These are phyloP conservation scores for Yamadazyma phyllophila DNA, from an alignment of 805 yeast genomes.

Conservation along the genomic window DNA sequence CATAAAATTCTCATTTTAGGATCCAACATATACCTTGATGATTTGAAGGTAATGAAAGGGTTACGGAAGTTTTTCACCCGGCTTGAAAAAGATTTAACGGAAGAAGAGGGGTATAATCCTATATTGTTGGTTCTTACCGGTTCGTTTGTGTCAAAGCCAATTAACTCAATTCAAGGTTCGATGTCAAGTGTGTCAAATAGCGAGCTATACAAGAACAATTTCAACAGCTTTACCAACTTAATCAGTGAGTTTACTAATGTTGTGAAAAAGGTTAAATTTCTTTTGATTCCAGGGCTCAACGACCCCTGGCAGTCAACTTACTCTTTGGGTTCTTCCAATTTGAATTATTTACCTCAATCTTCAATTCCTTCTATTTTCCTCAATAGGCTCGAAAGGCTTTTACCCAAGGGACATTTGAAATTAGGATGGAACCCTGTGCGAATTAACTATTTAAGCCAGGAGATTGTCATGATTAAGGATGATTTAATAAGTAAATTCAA, in stretches of 20 bases:
- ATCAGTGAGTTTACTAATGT: constrained; percentile 59
- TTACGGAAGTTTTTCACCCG: constrained; percentile 58
- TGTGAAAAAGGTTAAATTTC: constrained; percentile 51
- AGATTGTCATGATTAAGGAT: constrained; percentile 71
- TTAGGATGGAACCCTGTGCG: constrained; percentile 74
- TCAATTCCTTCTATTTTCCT: constrained; percentile 73
- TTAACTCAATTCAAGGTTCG: constrained; percentile 54
- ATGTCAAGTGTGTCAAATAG: constrained; percentile 48
- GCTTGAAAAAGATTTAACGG: constrained; percentile 35
- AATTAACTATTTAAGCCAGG: constrained; percentile 78
- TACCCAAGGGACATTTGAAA: constrained; percentile 31
- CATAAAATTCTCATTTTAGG: constrained; percentile 74
- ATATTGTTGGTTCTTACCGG: constrained; percentile 77
- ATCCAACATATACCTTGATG: constrained; percentile 66
- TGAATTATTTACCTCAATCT: constrained; percentile 55
- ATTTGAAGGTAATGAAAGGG: constrained; percentile 56
- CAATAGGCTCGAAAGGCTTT: constrained; percentile 54
- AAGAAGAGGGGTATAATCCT: constrained; percentile 46
- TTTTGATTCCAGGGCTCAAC: constrained; percentile 83
- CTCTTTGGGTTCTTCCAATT: constrained; percentile 51
- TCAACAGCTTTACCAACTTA: constrained; percentile 70
- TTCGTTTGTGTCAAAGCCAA: constrained; percentile 68
- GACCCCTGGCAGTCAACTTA: constrained; percentile 89
- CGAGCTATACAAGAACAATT: constrained; percentile 59
- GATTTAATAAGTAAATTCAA: constrained; percentile 69